Evolutionary conservation across 2,329 filamentous ascomycete genomes (phyloP).

Genomic region (Canariomyces notabilis): DNA sequence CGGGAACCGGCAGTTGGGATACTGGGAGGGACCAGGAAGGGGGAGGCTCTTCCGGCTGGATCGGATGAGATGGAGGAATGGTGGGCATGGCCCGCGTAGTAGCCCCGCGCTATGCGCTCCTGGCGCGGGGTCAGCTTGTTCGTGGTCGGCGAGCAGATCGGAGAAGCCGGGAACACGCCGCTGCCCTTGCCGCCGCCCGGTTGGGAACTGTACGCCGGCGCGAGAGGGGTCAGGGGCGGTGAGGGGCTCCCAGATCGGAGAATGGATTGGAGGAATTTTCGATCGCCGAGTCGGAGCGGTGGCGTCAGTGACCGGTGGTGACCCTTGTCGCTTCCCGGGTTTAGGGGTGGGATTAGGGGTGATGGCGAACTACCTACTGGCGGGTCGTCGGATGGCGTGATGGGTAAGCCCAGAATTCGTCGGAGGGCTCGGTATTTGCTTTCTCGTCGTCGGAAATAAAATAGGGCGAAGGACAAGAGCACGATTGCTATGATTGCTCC

Average conservation of each 20-base stretch:
- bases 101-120: constrained; percentile 18
- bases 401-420: constrained; percentile 23
- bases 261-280: constrained; percentile 37
- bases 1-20: constrained; percentile 6
- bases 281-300: constrained; percentile 44
- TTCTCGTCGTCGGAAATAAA: constrained; percentile 33
- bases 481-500: constrained; percentile 36
- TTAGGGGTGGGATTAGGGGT: constrained; percentile 38
- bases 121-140: constrained; percentile 34
- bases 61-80: neutral
- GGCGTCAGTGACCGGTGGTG: constrained; percentile 35
- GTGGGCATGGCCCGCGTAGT: constrained; percentile 9
- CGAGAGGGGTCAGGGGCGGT: constrained; percentile 28
- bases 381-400: constrained; percentile 24
- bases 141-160: constrained; percentile 34
- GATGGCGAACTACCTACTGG: constrained; percentile 34
- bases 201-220: constrained; percentile 25
- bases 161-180: constrained; percentile 33
- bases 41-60: constrained; percentile 1
- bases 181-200: constrained; percentile 6
- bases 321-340: constrained; percentile 25
- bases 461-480: constrained; percentile 34
- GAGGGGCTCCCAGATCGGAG: constrained; percentile 26
- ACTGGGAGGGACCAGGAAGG: neutral
- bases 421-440: constrained; percentile 17